Conservation (phyloP, 2,329 filamentous ascomycete genomes). For the Pestalotiopsis sp. region DNA sequence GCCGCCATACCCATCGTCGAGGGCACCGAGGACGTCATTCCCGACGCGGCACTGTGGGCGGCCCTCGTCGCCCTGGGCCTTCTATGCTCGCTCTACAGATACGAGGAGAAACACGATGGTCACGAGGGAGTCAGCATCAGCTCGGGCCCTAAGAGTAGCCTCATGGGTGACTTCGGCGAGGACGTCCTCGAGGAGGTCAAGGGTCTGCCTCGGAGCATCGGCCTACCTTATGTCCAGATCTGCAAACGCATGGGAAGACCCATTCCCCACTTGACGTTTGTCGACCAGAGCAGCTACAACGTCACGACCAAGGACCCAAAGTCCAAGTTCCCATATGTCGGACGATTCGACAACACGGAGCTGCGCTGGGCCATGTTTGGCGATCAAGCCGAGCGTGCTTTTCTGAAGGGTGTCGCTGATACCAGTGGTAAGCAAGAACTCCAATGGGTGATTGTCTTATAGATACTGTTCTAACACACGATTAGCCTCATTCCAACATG, state of each 20-base stretch:
- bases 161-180: slow-evolving; percentile 54
- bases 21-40: slow-evolving; percentile 51
- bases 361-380: slow-evolving; percentile 58
- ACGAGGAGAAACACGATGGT: slow-evolving; percentile 54
- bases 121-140: slow-evolving; percentile 48
- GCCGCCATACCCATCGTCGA: slow-evolving; percentile 50
- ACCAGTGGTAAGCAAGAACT: slow-evolving; percentile 38
- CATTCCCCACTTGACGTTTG: slow-evolving; percentile 54
- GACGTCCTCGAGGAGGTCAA: slow-evolving; percentile 52
- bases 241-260: slow-evolving; percentile 54
- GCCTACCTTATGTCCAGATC: slow-evolving; percentile 52
- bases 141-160: slow-evolving; percentile 31
- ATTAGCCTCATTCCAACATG: slow-evolving; percentile 51
- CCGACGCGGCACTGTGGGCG: slow-evolving; percentile 55
- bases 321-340: slow-evolving; percentile 52
- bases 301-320: slow-evolving; percentile 50
- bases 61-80: slow-evolving; percentile 54
- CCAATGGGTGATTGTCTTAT: neutral
- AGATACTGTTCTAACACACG: neutral
- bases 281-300: slow-evolving; percentile 57
- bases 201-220: slow-evolving; percentile 51
- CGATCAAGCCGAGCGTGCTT: slow-evolving; percentile 52
- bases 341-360: slow-evolving; percentile 55
- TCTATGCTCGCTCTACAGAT: slow-evolving; percentile 56
- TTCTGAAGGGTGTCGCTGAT: slow-evolving; percentile 52